Percentiles rank a stretch among this genome's conserved stretches.
Conservation (phyloP, 345 rosid genomes). For the Carallia brachiata region DNA sequence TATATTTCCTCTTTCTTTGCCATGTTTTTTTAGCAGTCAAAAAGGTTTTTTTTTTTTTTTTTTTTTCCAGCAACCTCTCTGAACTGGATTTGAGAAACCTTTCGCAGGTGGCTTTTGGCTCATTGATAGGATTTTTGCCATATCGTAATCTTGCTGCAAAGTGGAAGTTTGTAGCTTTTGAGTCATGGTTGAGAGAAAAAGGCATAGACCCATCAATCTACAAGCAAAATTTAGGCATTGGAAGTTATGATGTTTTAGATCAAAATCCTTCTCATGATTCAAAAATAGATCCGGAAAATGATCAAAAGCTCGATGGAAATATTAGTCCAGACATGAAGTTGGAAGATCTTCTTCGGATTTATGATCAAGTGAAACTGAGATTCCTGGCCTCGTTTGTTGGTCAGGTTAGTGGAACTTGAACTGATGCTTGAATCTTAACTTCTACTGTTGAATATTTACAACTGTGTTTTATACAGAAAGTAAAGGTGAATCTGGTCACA, state of each 20-base stretch:
- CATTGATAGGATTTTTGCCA: conserved; percentile 82
- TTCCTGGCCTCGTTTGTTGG: conserved; percentile 82
- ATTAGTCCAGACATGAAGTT: conserved; percentile 69
- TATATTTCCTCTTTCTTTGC: background rate
- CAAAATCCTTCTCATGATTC: conserved; percentile 36
- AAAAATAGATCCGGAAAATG: conserved; percentile 34
- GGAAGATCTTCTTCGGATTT: conserved; percentile 77
- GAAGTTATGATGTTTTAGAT: conserved; percentile 46
- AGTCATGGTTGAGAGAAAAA: conserved; percentile 85
- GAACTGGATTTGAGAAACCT: conserved; percentile 1
- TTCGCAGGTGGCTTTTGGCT: conserved; percentile 80
- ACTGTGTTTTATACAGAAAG: conserved; percentile 50
- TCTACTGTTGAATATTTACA: conserved; percentile 6
- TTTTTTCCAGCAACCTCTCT: conserved; percentile 3
- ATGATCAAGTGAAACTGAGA: conserved; percentile 80
- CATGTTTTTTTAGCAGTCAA: conserved; percentile 13
- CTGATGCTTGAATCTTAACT: conserved; percentile 10
- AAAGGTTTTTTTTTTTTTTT: background rate
- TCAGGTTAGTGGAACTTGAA: conserved; percentile 55
- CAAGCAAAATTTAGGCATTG: conserved; percentile 64
- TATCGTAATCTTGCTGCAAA: conserved; percentile 75
- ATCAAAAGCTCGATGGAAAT: conserved; percentile 30
- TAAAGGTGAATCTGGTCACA: conserved; percentile 52
- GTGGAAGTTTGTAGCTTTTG: conserved; percentile 88
- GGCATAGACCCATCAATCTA: conserved; percentile 81